phyloP scores from a whole-genome alignment of 441 rosid species.

The Manihot esculenta region DNA sequence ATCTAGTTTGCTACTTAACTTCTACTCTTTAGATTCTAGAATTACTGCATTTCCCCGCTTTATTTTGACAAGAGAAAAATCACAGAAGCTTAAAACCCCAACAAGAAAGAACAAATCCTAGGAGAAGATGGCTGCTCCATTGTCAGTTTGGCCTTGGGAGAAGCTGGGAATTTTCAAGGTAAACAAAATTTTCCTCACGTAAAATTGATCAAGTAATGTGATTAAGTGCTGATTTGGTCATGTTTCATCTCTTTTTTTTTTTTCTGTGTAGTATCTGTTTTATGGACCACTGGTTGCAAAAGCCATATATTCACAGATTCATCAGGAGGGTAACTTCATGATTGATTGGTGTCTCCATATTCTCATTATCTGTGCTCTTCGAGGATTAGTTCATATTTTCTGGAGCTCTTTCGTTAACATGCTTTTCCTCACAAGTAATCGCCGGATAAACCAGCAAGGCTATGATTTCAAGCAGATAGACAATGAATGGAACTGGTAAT shows the following conservation, averaged over 20 bases:
- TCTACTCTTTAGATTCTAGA: too few species aligned
- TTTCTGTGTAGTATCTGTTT: slow-evolving; percentile 56
- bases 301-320: slow-evolving; percentile 46
- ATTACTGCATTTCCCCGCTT: not conserved
- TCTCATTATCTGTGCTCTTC: slow-evolving; percentile 47
- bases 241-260: not conserved
- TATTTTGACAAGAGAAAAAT: not conserved
- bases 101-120: not conserved
- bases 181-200: not conserved
- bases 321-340: slow-evolving; percentile 38
- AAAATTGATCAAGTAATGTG: not conserved
- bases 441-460: slow-evolving; percentile 60
- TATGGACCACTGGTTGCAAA: slow-evolving; percentile 71
- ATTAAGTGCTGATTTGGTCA: not conserved
- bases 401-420: slow-evolving; percentile 54
- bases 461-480: slow-evolving; percentile 88
- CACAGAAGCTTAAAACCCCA: not conserved
- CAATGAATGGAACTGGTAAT: slow-evolving; percentile 87
- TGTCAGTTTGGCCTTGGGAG: slow-evolving; percentile 92
- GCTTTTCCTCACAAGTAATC: slow-evolving; percentile 59
- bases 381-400: slow-evolving; percentile 33
- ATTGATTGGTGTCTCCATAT: slow-evolving; percentile 65
- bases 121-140: slow-evolving; percentile 41
- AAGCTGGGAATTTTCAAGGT: slow-evolving; percentile 82
- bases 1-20: not conserved